Conservation (phyloP, 805 yeast species). For the Torulaspora maleeae region DNA sequence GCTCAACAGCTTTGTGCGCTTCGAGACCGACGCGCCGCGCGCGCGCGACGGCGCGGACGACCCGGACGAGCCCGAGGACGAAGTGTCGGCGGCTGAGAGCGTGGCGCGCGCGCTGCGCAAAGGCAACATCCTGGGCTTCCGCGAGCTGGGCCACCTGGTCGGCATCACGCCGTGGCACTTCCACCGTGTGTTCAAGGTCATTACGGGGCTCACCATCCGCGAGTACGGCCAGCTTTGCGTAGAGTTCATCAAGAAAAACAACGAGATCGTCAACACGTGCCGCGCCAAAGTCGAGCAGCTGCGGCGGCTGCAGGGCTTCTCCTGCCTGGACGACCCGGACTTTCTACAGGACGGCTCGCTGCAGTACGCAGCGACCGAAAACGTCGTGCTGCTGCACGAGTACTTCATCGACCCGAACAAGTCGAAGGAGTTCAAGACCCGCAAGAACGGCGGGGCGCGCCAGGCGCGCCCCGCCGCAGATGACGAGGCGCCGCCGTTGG, state of each 20-base stretch:
- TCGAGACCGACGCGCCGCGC: constrained; percentile 18
- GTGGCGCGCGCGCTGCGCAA: constrained; percentile 41
- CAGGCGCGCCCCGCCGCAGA: background rate
- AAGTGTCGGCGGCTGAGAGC: constrained; percentile 19
- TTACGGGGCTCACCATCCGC: constrained; percentile 83
- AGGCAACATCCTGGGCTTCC: constrained; percentile 78
- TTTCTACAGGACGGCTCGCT: constrained; percentile 21
- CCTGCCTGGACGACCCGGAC: constrained; percentile 20
- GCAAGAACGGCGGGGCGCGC: constrained; percentile 10
- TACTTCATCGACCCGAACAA: constrained; percentile 27
- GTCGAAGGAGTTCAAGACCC: constrained; percentile 23
- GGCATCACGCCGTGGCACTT: constrained; percentile 89
- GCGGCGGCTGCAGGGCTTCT: constrained; percentile 13
- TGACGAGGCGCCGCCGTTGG: background rate
- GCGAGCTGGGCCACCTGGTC: constrained; percentile 80
- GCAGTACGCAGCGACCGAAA: constrained; percentile 22
- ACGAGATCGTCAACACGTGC: constrained; percentile 22
- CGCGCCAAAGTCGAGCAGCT: constrained; percentile 15
- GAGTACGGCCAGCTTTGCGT: constrained; percentile 83
- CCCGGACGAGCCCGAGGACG: constrained; percentile 7
- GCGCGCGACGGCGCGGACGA: constrained; percentile 3
- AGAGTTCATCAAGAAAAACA: constrained; percentile 46
- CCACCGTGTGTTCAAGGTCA: constrained; percentile 82
- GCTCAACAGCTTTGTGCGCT: constrained; percentile 21
- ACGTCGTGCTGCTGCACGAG: constrained; percentile 23